Conservation (phyloP, 441 rosid genomes). For the Gossypium trilobum region DNA sequence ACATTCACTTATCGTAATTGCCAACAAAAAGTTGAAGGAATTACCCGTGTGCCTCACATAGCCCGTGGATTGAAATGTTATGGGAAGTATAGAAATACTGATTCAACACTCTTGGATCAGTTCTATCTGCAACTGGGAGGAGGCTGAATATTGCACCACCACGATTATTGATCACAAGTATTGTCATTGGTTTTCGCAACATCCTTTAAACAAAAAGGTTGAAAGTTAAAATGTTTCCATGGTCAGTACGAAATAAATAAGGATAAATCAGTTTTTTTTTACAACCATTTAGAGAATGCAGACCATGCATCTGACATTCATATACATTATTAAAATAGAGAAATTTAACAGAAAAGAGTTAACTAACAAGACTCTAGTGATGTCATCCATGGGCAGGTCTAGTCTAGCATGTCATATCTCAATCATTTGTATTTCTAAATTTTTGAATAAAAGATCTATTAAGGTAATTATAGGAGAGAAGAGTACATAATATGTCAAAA, state of each 20-base stretch:
- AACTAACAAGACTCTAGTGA: background rate
- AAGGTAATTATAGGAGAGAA: background rate
- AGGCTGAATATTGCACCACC: conserved; percentile 98
- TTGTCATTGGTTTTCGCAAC: conserved; percentile 65
- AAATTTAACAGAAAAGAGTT: background rate
- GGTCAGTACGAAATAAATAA: background rate
- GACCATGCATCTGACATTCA: background rate
- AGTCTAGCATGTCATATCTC: conserved; percentile 5
- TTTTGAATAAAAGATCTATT: background rate
- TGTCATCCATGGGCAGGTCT: background rate
- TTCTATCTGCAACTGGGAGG: conserved; percentile 77
- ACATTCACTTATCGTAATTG: conserved; percentile 6
- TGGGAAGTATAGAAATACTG: conserved; percentile 84
- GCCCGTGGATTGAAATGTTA: conserved; percentile 56
- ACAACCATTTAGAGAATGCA: background rate
- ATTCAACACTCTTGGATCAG: conserved; percentile 58
- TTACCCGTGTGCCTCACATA: conserved; percentile 90
- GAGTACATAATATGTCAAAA: background rate
- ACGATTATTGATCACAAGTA: conserved; percentile 80
- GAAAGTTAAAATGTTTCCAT: background rate
- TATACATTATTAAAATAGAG: background rate
- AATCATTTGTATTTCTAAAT: background rate
- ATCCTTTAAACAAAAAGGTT: conserved; percentile 36
- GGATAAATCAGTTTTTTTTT: background rate
- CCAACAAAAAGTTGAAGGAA: conserved; percentile 9